phyloP scores from a whole-genome alignment of 1,139 yeast species.

The Yamadazyma oceani region DNA sequence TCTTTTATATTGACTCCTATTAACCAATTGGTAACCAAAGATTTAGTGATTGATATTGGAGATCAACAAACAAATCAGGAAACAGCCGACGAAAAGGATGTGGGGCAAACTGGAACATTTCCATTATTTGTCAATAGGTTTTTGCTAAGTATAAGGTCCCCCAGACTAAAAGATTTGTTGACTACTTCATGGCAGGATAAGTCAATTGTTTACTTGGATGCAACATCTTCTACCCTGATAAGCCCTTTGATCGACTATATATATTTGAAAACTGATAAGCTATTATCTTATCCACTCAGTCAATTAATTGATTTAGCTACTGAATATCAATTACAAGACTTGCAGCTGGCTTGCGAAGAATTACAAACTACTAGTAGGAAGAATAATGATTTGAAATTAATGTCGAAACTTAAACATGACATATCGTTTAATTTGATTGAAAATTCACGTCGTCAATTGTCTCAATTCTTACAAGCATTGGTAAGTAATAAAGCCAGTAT shows the following conservation, averaged over 20 bases:
- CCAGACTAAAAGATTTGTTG: conserved; percentile 26
- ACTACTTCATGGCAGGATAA: conserved; percentile 24
- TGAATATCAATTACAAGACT: conserved; percentile 18
- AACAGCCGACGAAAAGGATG: too few species aligned
- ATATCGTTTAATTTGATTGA: conserved; percentile 46
- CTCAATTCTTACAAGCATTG: conserved; percentile 39
- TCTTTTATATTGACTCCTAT: conserved; percentile 46
- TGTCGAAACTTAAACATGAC: conserved; percentile 44
- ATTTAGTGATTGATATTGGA: conserved; percentile 21
- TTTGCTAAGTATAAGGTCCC: conserved; percentile 39
- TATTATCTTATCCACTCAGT: conserved; percentile 19
- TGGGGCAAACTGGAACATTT: conserved; percentile 16
- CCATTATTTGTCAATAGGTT: conserved; percentile 36
- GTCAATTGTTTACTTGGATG: conserved; percentile 24
- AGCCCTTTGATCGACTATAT: conserved; percentile 45
- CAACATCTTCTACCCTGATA: conserved; percentile 16
- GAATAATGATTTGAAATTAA: conserved; percentile 22
- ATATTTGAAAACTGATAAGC: conserved; percentile 43
- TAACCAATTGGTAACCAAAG: conserved; percentile 16
- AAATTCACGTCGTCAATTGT: conserved; percentile 47
- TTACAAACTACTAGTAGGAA: conserved; percentile 20
- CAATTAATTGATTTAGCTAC: conserved; percentile 6
- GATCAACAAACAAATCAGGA: too few species aligned
- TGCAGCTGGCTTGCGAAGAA: conserved; percentile 15
- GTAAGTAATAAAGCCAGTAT: conserved; percentile 24